Percentiles rank a stretch among this genome's conserved stretches.
These are phyloP conservation scores for Globisporangium iwayamae DNA, from an alignment of 352 stramenopile genomes.

Conservation along the genomic window DNA sequence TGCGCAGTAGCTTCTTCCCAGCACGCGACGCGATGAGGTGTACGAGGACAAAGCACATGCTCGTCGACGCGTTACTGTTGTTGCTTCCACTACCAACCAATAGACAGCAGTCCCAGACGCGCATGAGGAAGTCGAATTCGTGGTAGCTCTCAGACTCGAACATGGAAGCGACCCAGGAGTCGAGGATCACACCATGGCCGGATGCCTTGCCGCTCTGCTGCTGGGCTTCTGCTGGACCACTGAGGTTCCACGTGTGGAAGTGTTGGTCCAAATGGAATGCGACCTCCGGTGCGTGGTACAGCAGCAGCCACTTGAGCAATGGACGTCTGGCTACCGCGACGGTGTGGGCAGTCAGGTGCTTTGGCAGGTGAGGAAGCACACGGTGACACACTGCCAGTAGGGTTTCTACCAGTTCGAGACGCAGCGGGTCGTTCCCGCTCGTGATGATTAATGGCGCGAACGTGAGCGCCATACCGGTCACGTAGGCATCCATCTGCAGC, in stretches of 20 bases:
- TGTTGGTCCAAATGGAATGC: slow-evolving; percentile 77
- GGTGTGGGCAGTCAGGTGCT: slow-evolving; percentile 24
- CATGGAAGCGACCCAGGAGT: slow-evolving; percentile 74
- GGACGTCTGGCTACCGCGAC: slow-evolving; percentile 36
- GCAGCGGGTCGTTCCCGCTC: slow-evolving; percentile 65
- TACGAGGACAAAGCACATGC: slow-evolving; percentile 54
- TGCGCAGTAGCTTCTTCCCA: slow-evolving; percentile 64
- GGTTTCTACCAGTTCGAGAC: slow-evolving; percentile 52
- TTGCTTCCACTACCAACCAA: slow-evolving; percentile 26
- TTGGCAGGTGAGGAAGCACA: slow-evolving; percentile 47
- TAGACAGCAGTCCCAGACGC: slow-evolving; percentile 72
- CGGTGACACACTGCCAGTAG: slow-evolving; percentile 40
- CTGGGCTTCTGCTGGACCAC: slow-evolving; percentile 4
- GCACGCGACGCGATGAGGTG: slow-evolving; percentile 29
- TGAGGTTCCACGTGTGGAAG: slow-evolving; percentile 61
- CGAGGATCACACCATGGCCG: slow-evolving; percentile 33
- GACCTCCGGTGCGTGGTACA: slow-evolving; percentile 69
- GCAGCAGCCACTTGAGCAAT: slow-evolving; percentile 62
- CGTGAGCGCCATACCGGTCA: slow-evolving; percentile 38
- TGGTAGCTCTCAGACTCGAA: slow-evolving; percentile 53
- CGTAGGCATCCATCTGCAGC: slow-evolving; percentile 47
- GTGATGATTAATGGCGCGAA: slow-evolving; percentile 56
- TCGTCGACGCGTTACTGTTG: slow-evolving; percentile 19
- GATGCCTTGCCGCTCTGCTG: slow-evolving; percentile 15
- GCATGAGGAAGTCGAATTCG: slow-evolving; percentile 52